Evolutionary conservation across 352 stramenopile species (phyloP), one percentile per base, ranked within the genome.

Genomic region (Phytophthora sansomeana): DNA sequence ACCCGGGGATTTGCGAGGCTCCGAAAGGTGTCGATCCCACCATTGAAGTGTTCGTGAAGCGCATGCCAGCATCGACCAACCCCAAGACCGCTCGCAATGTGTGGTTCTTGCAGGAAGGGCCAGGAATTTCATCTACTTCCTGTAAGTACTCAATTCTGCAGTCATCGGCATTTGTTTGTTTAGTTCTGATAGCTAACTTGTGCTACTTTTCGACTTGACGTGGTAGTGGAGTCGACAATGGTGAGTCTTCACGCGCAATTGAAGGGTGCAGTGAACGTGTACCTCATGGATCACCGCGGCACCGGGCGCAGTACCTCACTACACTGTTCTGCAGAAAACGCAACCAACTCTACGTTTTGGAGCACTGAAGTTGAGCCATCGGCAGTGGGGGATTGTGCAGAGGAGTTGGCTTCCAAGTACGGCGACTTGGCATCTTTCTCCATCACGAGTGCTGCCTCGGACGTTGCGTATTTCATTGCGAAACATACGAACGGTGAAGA

Each of bases 261-360:
- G 10, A 6, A 26, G 51, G 58, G 65, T 26, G 38, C 48, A 1
- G 73, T 76, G 17, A 76, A 81, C 28, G 46, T 81, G 10, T 81
- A 81, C 56, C 76, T 69, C 17, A 78, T 81, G 69, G 69, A 81
- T 55, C 69, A 81, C 17, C 73, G 73, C 21, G 71, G 72, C 42
- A 78, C 68, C 0, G 75, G 75, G 6, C 68, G 75, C 2, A 78
- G 68, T 42, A 71, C 39, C 2, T 17, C 32, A 5, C 49, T 83
- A 1, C 35, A 74, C 30, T 83, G 75, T 39, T 58, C 68, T 7
- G 67, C n/a, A n/a, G n/a, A n/a, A n/a, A n/a, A 80, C 26, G 59
- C 57, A 8, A 63, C 57, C 7, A 77, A 54, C 14, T 69, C 56
- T 6, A n/a, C n/a, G n/a, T n/a, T n/a, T n/a, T n/a, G n/a, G n/a